Base-by-base conservation (phyloP, 1,139 yeast genomes). In the Yamadazyma pseudoaaseri region DNA sequence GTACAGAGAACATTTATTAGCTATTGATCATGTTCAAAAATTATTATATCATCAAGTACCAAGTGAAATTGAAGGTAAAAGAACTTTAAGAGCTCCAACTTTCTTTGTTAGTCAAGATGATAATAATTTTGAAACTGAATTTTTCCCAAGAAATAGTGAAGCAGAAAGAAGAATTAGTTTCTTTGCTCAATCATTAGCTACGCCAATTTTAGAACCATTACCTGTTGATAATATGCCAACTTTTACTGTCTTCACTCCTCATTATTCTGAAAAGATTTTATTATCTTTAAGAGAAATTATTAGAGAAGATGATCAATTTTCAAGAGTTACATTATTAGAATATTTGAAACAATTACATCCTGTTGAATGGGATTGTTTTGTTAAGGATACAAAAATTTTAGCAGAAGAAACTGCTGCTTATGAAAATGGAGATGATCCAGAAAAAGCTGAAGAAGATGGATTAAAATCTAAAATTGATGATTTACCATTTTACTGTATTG, bases 141-240 rank as follows among this genome's bases (percentile, higher is more conserved):
- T 87, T 58, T 92, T 90, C 87, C 97, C 97, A 51, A 75, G 81
- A 56, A 80, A 90, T 64, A 87, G 97, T 32, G 98, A 92, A 66
- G 98, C 98, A 44, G 98, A 92, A 70, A 87, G 98, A 73, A 94
- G 98, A 79, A 89, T 92, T 52, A 86, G 97, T 38, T 92, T 92
- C 83, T 92, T 92, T 68, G 98, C 98, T 39, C 98, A 92, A 67
- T 90, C 97, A 16, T 74, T 92, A 65, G 95, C 98, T 34, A 92
- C 97, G 41, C 98, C 98, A 48, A 90, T 92, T 53, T 96, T 96
- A 45, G 97, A 92, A 67, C 97, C 98, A 41, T 75, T 92, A 54
- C 98, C 98, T 25, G 97, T 92, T 49, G 98, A 92, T 66, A 92
- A 92, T 72, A 92, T 92, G 98, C 98, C 98, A 43, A 92, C 97